phyloP scores from a whole-genome alignment of 768 basidiomycete species.

The Cubamyces sp. region DNA sequence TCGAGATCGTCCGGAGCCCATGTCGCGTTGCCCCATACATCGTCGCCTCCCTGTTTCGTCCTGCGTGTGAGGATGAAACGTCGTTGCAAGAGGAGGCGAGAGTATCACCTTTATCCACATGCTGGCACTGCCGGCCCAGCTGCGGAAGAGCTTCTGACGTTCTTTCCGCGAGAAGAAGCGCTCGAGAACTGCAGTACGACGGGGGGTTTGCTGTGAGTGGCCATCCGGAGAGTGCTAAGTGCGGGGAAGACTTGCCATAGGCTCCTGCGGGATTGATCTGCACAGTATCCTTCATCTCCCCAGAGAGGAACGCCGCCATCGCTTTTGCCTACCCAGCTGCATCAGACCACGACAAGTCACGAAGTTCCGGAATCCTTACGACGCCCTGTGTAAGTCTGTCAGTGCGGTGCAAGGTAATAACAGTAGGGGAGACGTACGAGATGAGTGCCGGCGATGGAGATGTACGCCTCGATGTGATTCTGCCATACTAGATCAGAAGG shows the following conservation, averaged over 20 bases:
- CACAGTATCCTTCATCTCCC: conserved; percentile 95
- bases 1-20: conserved; percentile 80
- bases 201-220: no score
- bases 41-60: conserved; percentile 67
- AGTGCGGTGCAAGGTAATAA: not conserved
- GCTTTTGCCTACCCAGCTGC: conserved; percentile 72
- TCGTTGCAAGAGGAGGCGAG: no score
- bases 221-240: no score
- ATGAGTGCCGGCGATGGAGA: conserved; percentile 87
- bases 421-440: conserved; percentile 51
- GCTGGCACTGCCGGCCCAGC: conserved; percentile 93
- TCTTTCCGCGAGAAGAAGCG: conserved; percentile 92
- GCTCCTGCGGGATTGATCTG: conserved; percentile 82
- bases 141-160: conserved; percentile 85
- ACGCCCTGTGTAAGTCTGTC: conserved; percentile 57
- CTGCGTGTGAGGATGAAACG: no score
- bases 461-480: conserved; percentile 85
- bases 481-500: conserved; percentile 29
- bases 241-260: conserved; percentile 52
- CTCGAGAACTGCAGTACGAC: conserved; percentile 62
- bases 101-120: conserved; percentile 84
- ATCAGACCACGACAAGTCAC: not conserved
- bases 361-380: conserved; percentile 45
- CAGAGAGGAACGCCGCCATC: conserved; percentile 92
- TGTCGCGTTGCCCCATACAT: conserved; percentile 78